Conservation (phyloP, 2,329 filamentous ascomycete genomes). For the Basipetospora chlamydospora region DNA sequence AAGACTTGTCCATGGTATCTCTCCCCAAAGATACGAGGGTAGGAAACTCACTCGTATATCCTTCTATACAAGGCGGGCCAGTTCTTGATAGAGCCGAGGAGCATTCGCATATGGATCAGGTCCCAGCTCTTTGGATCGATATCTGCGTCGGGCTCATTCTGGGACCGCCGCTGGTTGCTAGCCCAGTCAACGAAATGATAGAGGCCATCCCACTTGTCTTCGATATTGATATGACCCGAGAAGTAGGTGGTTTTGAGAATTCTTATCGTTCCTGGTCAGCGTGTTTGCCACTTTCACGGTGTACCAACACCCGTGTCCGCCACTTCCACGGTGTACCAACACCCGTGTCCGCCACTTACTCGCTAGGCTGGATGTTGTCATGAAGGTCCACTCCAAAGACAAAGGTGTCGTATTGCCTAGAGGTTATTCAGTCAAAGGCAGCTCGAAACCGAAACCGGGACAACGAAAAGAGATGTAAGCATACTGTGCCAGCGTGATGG, state of each 20-base stretch:
- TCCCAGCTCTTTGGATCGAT: constrained; percentile 46
- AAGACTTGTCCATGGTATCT: no score
- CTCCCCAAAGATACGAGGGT: no score
- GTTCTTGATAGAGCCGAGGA: constrained; percentile 60
- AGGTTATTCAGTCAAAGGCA: constrained; percentile 1
- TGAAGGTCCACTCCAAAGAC: constrained; percentile 24
- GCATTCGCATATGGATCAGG: constrained; percentile 68
- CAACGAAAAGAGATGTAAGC: no score
- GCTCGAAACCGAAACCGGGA: no score
- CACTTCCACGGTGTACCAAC: no score
- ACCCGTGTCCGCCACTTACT: constrained; percentile 20
- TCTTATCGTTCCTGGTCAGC: background rate
- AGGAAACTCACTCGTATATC: constrained; percentile 44
- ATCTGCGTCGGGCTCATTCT: background rate
- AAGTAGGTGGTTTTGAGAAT: constrained; percentile 3
- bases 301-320: no score
- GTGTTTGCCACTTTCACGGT: no score
- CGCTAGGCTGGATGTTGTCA: constrained; percentile 23
- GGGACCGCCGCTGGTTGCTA: background rate
- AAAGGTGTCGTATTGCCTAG: constrained; percentile 11
- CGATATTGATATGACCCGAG: constrained; percentile 52
- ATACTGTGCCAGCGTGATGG: constrained; percentile 70
- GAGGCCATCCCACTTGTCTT: constrained; percentile 48
- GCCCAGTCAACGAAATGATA: constrained; percentile 5
- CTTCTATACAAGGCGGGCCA: constrained; percentile 66